Evolutionary conservation across 495 filamentous ascomycete species (phyloP).

Genomic region (Penicillium verhagenii): DNA sequence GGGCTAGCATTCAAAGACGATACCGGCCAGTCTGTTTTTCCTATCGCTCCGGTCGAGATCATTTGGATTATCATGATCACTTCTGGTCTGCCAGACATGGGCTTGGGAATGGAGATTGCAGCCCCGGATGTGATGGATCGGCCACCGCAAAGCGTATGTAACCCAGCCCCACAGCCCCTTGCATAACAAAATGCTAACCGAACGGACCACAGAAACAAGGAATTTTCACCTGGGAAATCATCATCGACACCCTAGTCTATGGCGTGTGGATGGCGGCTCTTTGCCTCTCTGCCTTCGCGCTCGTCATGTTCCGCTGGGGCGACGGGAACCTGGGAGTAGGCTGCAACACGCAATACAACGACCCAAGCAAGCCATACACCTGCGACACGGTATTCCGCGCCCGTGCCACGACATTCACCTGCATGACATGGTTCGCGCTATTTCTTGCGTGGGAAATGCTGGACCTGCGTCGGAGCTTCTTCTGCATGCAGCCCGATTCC

Average conservation of each 20-base stretch:
- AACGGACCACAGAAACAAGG: constrained; percentile 55
- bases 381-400: constrained; percentile 71
- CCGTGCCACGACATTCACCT: constrained; percentile 68
- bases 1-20: constrained; percentile 71
- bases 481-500: constrained; percentile 60
- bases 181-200: constrained; percentile 27
- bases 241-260: constrained; percentile 68
- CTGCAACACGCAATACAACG: constrained; percentile 60
- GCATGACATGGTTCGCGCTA: constrained; percentile 72
- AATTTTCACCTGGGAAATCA: constrained; percentile 67
- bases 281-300: constrained; percentile 61
- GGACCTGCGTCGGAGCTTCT: constrained; percentile 65
- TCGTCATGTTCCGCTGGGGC: constrained; percentile 67
- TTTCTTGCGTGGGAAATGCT: constrained; percentile 76
- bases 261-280: constrained; percentile 69
- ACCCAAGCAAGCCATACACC: constrained; percentile 22
- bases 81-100: constrained; percentile 71
- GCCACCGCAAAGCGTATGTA: constrained; percentile 58
- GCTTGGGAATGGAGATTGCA: constrained; percentile 68
- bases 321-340: constrained; percentile 59
- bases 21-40: constrained; percentile 64
- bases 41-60: constrained; percentile 69
- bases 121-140: constrained; percentile 66
- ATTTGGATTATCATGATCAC: constrained; percentile 80
- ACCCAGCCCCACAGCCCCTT: background rate